Base-by-base conservation (phyloP, 148 eudicot species). In the Selenicereus undatus region DNA sequence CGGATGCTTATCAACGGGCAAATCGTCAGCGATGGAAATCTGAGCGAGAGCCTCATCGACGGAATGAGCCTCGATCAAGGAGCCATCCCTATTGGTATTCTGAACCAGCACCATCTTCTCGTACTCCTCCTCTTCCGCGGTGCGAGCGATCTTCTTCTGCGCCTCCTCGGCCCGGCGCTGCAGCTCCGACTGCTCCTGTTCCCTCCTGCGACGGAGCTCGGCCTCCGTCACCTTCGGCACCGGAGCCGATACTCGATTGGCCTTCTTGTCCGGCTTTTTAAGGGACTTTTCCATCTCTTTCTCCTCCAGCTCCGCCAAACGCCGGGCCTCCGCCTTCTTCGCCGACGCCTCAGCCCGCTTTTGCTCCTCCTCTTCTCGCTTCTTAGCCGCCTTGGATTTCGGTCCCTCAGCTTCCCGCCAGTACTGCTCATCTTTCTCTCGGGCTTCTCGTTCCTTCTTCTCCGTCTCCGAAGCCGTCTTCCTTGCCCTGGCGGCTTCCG, bases 381-480 rank as follows among this genome's bases (percentile, higher is more conserved):
- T 95, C 88, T 92, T 93, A 16, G 97, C 93, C 35, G 97, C 93
- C 62, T 89, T 90, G 0, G 99, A 89, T 82, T 93, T 93, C 1
- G 89, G 68, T 0, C 97, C 99, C 79, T 95, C 99, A 69, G 99
- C 99, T 82, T 91, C 93, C 48, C 90, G 94, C 99, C 99, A 95
- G 91, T 93, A 95, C 50, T 85, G 83, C 3, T 95, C 99, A 27
- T 95, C 99, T 70, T 93, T 95, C 0, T 89, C 89, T 3, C 85
- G 83, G 2, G 87, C 45, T n/a, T 90, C 93, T 20, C 82, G 86
- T 3, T 86, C 97, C 48, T 91, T 91, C 32, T 90, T 89, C 64
- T 95, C 99, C 42, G 88, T 39, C 79, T 93, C 97, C 43, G 88
- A 78, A 32, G 91, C 90, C 80, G 71, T 87, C 77, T 88, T 93